A percentile compares a stretch with the other conserved stretches of the same genome.
Conservation (phyloP, 2,329 filamentous ascomycete species). For the Aurifilum marmelostoma region DNA sequence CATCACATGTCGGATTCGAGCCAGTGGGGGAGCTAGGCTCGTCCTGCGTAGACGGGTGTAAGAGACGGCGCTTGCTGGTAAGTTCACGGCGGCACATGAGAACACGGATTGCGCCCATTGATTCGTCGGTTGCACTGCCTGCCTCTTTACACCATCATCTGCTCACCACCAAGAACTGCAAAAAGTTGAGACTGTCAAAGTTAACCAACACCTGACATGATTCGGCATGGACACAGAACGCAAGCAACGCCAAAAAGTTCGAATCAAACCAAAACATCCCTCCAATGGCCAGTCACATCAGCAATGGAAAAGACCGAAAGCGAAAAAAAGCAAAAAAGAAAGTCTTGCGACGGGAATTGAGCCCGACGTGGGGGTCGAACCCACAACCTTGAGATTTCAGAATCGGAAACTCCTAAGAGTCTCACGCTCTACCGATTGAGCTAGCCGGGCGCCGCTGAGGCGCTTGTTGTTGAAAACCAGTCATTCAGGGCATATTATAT, state of each 20-base stretch:
- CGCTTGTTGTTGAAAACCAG: neutral
- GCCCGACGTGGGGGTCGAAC: constrained; percentile 21
- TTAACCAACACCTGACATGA: too few species aligned
- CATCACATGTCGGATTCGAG: neutral
- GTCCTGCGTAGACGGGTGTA: neutral
- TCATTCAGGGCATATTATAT: neutral
- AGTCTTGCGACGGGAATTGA: constrained; percentile 15
- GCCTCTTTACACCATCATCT: neutral
- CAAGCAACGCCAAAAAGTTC: too few species aligned
- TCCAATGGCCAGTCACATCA: neutral
- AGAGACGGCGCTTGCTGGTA: neutral
- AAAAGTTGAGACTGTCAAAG: neutral
- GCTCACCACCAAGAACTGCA: neutral
- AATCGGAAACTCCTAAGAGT: constrained; percentile 54
- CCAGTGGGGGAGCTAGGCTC: neutral
- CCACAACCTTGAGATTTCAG: constrained; percentile 21
- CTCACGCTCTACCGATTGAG: constrained; percentile 76
- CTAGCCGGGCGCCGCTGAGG: constrained; percentile 54
- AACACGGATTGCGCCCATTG: neutral
- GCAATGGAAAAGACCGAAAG: neutral
- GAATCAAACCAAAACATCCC: too few species aligned
- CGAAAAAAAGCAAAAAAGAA: neutral
- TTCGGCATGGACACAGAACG: too few species aligned
- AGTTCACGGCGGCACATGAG: neutral
- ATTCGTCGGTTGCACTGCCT: neutral